phyloP scores from a whole-genome alignment of 2,329 filamentous ascomycete genomes.

The Fusarium musae region DNA sequence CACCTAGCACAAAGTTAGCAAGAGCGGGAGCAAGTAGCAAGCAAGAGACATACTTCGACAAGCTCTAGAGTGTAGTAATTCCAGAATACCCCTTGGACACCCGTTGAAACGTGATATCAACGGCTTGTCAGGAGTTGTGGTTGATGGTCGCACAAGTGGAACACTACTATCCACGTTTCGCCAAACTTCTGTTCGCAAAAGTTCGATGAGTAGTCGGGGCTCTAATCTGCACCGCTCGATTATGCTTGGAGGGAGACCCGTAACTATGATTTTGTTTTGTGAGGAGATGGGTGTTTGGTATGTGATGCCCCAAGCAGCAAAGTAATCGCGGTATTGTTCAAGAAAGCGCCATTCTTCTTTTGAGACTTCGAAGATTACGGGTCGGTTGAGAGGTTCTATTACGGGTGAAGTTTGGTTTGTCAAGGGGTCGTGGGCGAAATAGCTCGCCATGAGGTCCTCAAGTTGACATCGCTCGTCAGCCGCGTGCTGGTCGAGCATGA shows the following conservation, averaged over 20 bases:
- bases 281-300: slow-evolving; percentile 59
- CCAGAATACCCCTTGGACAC: slow-evolving; percentile 80
- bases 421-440: slow-evolving; percentile 52
- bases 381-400: slow-evolving; percentile 58
- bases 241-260: slow-evolving; percentile 75
- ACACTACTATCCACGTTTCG: slow-evolving; percentile 62
- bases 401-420: slow-evolving; percentile 32
- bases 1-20: slow-evolving; percentile 53
- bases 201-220: slow-evolving; percentile 75
- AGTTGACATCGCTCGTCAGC: slow-evolving; percentile 89
- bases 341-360: slow-evolving; percentile 70
- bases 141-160: slow-evolving; percentile 1
- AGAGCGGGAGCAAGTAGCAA: background rate
- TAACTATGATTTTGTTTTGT: slow-evolving; percentile 58
- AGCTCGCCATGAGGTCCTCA: slow-evolving; percentile 73
- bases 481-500: slow-evolving; percentile 93
- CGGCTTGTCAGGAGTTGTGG: slow-evolving; percentile 20
- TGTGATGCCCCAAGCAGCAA: slow-evolving; percentile 79
- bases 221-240: slow-evolving; percentile 79
- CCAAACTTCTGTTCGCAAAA: slow-evolving; percentile 82
- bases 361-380: slow-evolving; percentile 74
- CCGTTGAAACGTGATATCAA: slow-evolving; percentile 74
- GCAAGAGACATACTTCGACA: slow-evolving; percentile 69
- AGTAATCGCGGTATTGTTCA: slow-evolving; percentile 61
- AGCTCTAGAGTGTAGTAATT: slow-evolving; percentile 79